Conservation (phyloP, 805 yeast species). For the Komagataella phaffii region DNA sequence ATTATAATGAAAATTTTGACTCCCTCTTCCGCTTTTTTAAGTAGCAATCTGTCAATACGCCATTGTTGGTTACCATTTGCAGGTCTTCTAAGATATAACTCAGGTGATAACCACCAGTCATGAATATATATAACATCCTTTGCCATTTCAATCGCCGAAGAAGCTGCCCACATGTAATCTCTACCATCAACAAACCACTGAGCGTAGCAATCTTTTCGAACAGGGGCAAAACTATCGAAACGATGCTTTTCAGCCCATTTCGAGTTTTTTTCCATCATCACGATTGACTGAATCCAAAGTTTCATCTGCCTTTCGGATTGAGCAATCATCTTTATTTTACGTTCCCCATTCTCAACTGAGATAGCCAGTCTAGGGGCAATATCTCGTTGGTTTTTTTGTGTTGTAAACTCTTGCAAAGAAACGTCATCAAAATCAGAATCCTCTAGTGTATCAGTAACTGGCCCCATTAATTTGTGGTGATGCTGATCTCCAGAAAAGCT, state of each 20-base stretch:
- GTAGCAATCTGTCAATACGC: conserved; percentile 79
- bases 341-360: conserved; percentile 58
- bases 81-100: conserved; percentile 83
- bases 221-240: conserved; percentile 88
- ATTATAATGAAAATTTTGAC: conserved; percentile 86
- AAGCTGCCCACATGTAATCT: conserved; percentile 93
- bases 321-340: conserved; percentile 63
- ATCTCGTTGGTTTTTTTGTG: conserved; percentile 7
- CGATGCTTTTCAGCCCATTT: conserved; percentile 66
- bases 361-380: conserved; percentile 37
- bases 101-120: conserved; percentile 99
- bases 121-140: conserved; percentile 87
- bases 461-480: not conserved
- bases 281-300: conserved; percentile 66
- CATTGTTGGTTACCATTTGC: conserved; percentile 91
- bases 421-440: conserved; percentile 21
- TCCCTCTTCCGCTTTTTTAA: conserved; percentile 86
- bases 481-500: conserved; percentile 23
- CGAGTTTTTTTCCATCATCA: conserved; percentile 51
- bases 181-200: conserved; percentile 93
- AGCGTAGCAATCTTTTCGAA: conserved; percentile 72
- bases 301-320: conserved; percentile 50
- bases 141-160: conserved; percentile 87
- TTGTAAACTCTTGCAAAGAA: conserved; percentile 8
- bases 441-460: conserved; percentile 5